Percentiles rank a stretch among this genome's conserved stretches.
These are phyloP conservation scores for Flaveria robusta DNA, from an alignment of 129 eudicot species.

Conservation along the genomic window DNA sequence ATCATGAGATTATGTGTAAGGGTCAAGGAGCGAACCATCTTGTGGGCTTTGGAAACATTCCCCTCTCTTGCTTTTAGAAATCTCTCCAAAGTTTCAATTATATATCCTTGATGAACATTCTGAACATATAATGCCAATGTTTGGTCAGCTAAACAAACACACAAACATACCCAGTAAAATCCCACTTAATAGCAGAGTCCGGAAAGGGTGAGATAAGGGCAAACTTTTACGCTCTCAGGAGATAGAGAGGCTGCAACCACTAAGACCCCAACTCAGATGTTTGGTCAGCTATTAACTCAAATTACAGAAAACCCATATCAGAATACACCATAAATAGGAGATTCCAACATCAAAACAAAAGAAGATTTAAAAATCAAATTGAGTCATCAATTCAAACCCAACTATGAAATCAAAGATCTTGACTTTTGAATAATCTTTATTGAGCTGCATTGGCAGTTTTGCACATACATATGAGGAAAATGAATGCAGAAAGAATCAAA, in stretches of 20 bases:
- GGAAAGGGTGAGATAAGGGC: no score
- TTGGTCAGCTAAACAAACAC: background rate
- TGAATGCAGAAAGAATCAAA: background rate
- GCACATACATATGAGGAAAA: background rate
- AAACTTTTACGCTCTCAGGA: no score
- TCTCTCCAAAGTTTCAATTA: constrained; percentile 56
- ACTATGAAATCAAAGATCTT: constrained; percentile 12
- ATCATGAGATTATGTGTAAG: background rate
- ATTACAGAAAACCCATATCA: background rate
- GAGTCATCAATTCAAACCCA: constrained; percentile 13
- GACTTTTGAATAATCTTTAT: background rate
- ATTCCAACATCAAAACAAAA: background rate
- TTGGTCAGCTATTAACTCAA: background rate
- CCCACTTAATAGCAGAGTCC: no score
- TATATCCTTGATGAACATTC: constrained; percentile 75
- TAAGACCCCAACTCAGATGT: background rate
- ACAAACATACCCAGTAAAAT: no score
- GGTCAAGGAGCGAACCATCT: constrained; percentile 49
- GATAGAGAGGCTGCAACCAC: no score
- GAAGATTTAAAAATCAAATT: background rate
- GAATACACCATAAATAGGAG: background rate
- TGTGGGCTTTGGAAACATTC: constrained; percentile 59
- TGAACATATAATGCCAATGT: constrained; percentile 35
- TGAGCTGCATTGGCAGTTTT: background rate
- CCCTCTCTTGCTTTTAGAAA: constrained; percentile 78